Evolutionary conservation across 1,284 basidiomycete species (phyloP), one percentile per base, ranked within the genome.

Genomic region (Mixia osmundae): DNA sequence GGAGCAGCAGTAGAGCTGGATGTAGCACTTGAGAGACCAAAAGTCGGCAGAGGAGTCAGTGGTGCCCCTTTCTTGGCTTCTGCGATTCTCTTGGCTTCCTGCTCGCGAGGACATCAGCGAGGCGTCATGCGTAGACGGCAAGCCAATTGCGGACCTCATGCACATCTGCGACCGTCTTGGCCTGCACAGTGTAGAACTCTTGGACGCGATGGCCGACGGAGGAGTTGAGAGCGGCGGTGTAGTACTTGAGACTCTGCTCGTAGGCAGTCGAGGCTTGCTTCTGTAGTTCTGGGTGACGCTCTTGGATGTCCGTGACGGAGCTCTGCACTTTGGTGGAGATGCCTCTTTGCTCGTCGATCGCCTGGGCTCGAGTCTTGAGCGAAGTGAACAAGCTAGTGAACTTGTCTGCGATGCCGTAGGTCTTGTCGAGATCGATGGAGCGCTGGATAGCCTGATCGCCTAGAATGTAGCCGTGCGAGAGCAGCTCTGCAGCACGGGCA

Each of bases 401-500:
- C 37, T 33, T n/a, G n/a, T n/a, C n/a, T n/a, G n/a, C n/a, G n/a
- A n/a, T n/a, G n/a, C n/a, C n/a, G n/a, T n/a, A n/a, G n/a, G n/a
- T n/a, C n/a, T n/a, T n/a, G 36, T 44, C 42, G 32, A 38, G 39
- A 3, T 9, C 77, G 51, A 94, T 91, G 18, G 83, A 79, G 44
- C 71, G 71, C 47, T 76, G 65, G 32, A 91, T 63, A 44, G 83
- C 67, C 39, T 66, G 54, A 53, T 91, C 83, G 16, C 72, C 72
- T 26, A 91, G 65, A 31, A 54, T 53, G 59, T 91, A 91, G 2
- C 85, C 85, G 52, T 68, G 71, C 1, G 78, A 75, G 25, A 94
- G 68, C 57, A 85, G 82, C 55, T 89, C 83, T 25, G 83, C 83
- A 15, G 74, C 75, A 49, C 87, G 78, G 30, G 50, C 51, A 63